Evolutionary conservation across 208 protist genomes (phyloP), one percentile per base, ranked within the genome.

Genomic region (Acanthamoeba castellanii): DNA sequence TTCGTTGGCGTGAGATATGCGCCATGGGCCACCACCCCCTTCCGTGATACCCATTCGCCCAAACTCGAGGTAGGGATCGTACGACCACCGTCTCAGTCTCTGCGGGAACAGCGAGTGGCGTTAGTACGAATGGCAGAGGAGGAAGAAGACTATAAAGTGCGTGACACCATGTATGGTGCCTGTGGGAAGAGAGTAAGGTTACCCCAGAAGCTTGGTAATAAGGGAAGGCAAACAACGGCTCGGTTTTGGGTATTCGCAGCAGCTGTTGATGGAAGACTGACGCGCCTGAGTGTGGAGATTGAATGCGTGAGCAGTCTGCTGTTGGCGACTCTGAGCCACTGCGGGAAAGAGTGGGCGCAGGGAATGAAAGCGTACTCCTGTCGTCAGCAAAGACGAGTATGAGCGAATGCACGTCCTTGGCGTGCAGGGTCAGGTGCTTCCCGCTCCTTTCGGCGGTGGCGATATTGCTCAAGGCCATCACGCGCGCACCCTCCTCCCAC

Each of bases 11-110:
- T 76, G 68, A 3, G 68, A 76, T 8, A 76, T 76, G 34, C 68
- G 68, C 68, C 68, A 76, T 16, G 68, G 68, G 30, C 68, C 68
- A 8, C 32, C 13, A 8, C 68, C 68, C 8, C 4, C 68, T 20
- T 76, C 68, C 32, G 68, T 76, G 16, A 76, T 76, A 6, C 68
- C 68, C 68, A 76, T 76, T 16, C 68, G 68, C 32, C 32, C 27
- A 76, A 76, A 76, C 68, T 76, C 68, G 27, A 76, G 68, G 34
- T 76, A 76, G 30, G 68, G 68, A 37, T 76, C 68, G 34, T 76
- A 76, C 18, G 68, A 76, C 68, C 68, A 76, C n/a, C 27, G 68
- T 42, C 68, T 32, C 68, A 45, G 18, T 76, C 37, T 76, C 68
- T 76, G 68, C 4, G 3, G n/a, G 37, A 16, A 47, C 3, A 76